A percentile compares a stretch with the other conserved stretches of the same genome.
phyloP scores from a whole-genome alignment of 768 basidiomycete genomes.

The Russula foetens region DNA sequence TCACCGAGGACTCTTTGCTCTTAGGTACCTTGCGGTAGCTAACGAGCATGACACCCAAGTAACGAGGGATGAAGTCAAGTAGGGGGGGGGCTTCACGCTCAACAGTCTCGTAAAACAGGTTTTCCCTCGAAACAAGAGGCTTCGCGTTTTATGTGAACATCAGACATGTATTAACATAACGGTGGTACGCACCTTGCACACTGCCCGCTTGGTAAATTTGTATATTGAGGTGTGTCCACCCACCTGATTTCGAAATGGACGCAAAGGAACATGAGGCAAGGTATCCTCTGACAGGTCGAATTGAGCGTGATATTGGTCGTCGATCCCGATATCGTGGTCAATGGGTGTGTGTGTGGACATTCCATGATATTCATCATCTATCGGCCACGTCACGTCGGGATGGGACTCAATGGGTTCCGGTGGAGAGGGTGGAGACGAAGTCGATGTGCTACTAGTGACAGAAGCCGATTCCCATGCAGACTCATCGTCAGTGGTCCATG shows the following conservation, averaged over 20 bases:
- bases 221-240: conserved; percentile 97
- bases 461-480: conserved; percentile 72
- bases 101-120: conserved; percentile 95
- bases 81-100: conserved; percentile 90
- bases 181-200: conserved; percentile 79
- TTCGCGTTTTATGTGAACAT: conserved; percentile 26
- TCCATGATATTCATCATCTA: conserved; percentile 29
- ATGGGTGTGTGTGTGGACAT: conserved; percentile 4
- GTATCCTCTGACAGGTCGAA: conserved; percentile 43
- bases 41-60: conserved; percentile 97
- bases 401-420: conserved; percentile 27
- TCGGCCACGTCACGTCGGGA: conserved; percentile 25
- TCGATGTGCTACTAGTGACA: conserved; percentile 50
- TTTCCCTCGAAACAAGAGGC: conserved; percentile 96
- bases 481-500: conserved; percentile 74
- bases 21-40: conserved; percentile 73
- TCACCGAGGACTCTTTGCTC: conserved; percentile 16
- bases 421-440: conserved; percentile 37
- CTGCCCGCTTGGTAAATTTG: conserved; percentile 94
- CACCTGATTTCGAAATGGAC: conserved; percentile 96
- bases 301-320: conserved; percentile 33
- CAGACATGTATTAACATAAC: neutral
- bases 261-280: conserved; percentile 83
- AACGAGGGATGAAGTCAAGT: conserved; percentile 92
- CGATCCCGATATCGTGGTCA: conserved; percentile 18